These are phyloP conservation scores for Mucor lusitanicus DNA, from an alignment of 371 early-diverging fungal species.

Conservation along the genomic window DNA sequence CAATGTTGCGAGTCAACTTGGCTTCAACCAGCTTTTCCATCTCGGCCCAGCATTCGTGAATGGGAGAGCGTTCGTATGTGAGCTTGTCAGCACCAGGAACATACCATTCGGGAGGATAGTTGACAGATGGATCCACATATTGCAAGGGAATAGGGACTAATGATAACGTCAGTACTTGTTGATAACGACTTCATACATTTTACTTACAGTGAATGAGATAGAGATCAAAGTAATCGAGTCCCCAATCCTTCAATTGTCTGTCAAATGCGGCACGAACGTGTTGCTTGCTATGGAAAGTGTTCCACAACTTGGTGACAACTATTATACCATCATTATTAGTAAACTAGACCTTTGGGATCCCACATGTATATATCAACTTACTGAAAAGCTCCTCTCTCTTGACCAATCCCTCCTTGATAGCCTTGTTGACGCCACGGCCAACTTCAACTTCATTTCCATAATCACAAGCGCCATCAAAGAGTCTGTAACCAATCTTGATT, in stretches of 20 bases:
- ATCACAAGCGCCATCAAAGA: constrained; percentile 43
- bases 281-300: constrained; percentile 52
- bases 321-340: constrained; percentile 18
- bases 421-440: constrained; percentile 55
- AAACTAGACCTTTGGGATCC: constrained; percentile 14
- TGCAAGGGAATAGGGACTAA: constrained; percentile 45
- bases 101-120: constrained; percentile 46
- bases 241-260: constrained; percentile 57
- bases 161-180: constrained; percentile 21
- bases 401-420: constrained; percentile 54
- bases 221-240: constrained; percentile 72
- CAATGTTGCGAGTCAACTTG: constrained; percentile 50
- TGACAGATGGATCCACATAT: constrained; percentile 27
- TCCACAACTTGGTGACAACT: constrained; percentile 76
- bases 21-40: constrained; percentile 47
- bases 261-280: constrained; percentile 48
- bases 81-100: constrained; percentile 23
- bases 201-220: constrained; percentile 57
- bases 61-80: constrained; percentile 37
- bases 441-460: constrained; percentile 70
- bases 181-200: constrained; percentile 26
- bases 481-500: constrained; percentile 42
- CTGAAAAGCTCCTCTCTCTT: constrained; percentile 56
- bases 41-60: constrained; percentile 47
- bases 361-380: constrained; percentile 13